Conservation (phyloP, 2,329 filamentous ascomycete species). For the Epicoccum nigrum region DNA sequence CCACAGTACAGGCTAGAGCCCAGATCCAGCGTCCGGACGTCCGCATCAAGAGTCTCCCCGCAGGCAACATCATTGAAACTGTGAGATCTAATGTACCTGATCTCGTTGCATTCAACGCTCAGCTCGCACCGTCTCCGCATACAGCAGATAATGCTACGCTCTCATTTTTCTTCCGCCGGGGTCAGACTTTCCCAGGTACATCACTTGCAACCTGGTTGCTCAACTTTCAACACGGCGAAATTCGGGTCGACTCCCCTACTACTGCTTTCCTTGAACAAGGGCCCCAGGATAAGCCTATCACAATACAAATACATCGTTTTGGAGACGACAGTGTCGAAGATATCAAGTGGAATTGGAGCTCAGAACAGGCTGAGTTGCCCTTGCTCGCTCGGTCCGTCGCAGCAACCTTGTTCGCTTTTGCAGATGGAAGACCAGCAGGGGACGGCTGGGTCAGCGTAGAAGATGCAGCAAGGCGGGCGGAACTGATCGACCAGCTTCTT, state of each 20-base stretch:
- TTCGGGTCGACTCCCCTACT: constrained; percentile 16
- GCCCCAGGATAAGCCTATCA: constrained; percentile 42
- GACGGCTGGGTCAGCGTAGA: constrained; percentile 37
- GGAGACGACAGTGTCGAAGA: constrained; percentile 54
- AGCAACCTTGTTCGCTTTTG: constrained; percentile 28
- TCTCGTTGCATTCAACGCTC: constrained; percentile 50
- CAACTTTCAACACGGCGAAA: constrained; percentile 25
- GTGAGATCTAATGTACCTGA: constrained; percentile 55
- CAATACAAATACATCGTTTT: constrained; percentile 59
- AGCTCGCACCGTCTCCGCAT: constrained; percentile 2
- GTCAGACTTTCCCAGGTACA: constrained; percentile 24
- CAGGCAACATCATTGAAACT: constrained; percentile 4
- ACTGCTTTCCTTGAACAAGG: constrained; percentile 22
- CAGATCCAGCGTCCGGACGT: constrained; percentile 24
- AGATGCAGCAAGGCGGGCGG: constrained; percentile 30
- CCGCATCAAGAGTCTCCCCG: constrained; percentile 8
- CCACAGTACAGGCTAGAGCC: constrained; percentile 12
- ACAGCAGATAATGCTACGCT: constrained; percentile 20
- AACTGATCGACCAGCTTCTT: constrained; percentile 21
- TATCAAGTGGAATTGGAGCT: constrained; percentile 52
- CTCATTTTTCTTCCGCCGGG: constrained; percentile 21
- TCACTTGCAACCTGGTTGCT: constrained; percentile 23
- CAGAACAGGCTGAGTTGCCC: constrained; percentile 39
- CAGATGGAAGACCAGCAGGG: constrained; percentile 24
- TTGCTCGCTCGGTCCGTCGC: constrained; percentile 27